Conservation (phyloP, 2,329 filamentous ascomycete genomes). For the Arachnopeziza araneosa region DNA sequence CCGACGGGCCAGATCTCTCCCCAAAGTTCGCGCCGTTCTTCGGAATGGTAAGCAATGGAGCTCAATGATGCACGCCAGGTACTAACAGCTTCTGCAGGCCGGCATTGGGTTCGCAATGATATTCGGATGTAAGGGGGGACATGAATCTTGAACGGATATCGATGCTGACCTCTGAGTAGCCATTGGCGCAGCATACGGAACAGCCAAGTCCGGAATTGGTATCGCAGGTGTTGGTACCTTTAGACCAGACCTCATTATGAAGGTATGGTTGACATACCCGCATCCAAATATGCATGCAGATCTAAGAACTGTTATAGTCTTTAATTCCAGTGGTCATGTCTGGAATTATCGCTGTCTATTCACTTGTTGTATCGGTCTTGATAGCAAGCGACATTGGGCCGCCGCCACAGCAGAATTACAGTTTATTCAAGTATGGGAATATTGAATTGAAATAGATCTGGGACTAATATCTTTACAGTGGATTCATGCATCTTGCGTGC, state of each 20-base stretch:
- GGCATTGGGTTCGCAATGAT: slow-evolving; percentile 79
- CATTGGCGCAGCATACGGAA: slow-evolving; percentile 76
- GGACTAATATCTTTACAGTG: slow-evolving; percentile 41
- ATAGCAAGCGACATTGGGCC: slow-evolving; percentile 86
- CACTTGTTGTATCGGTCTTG: slow-evolving; percentile 91
- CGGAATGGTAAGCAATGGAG: slow-evolving; percentile 64
- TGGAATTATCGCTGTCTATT: slow-evolving; percentile 97
- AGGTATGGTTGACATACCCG: slow-evolving; percentile 45
- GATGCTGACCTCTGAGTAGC: slow-evolving; percentile 22
- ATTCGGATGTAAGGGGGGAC: slow-evolving; percentile 62
- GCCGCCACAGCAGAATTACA: slow-evolving; percentile 63
- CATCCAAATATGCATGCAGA: neutral
- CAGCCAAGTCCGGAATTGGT: slow-evolving; percentile 81
- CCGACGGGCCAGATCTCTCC: slow-evolving; percentile 53
- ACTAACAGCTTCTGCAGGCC: slow-evolving; percentile 45
- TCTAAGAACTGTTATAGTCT: slow-evolving; percentile 45
- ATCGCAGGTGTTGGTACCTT: slow-evolving; percentile 83
- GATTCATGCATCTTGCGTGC: slow-evolving; percentile 89
- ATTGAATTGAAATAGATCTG: neutral
- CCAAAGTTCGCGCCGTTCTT: slow-evolving; percentile 85
- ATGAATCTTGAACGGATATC: slow-evolving; percentile 16
- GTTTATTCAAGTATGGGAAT: slow-evolving; percentile 67
- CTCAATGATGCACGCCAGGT: neutral
- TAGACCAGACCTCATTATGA: slow-evolving; percentile 85
- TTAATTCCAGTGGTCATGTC: slow-evolving; percentile 94